Evolutionary conservation across 176 grass and related monocot genomes (phyloP).

Genomic region (Phoenix roebelenii): DNA sequence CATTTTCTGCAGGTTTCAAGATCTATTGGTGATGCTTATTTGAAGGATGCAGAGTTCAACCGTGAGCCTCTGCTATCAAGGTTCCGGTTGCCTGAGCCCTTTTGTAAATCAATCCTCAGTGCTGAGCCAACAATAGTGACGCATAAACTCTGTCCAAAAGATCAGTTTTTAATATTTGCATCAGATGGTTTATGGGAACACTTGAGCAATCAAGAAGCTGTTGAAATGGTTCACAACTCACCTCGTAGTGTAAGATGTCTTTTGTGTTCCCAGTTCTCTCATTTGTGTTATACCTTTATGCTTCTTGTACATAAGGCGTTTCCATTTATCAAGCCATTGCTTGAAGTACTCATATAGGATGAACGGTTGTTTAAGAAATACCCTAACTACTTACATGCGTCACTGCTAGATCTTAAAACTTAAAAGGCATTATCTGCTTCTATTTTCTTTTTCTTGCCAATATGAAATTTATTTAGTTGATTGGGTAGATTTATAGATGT

Average conservation of each 20-base stretch:
- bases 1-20: constrained; percentile 18
- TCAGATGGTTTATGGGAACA: constrained; percentile 24
- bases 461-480: too few species aligned
- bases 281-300: background rate
- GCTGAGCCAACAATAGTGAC: constrained; percentile 12
- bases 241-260: constrained; percentile 7
- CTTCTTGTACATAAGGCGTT: too few species aligned
- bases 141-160: constrained; percentile 12
- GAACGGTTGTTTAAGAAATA: too few species aligned
- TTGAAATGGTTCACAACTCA: constrained; percentile 14
- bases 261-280: background rate
- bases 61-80: constrained; percentile 4
- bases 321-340: too few species aligned
- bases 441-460: too few species aligned
- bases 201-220: constrained; percentile 13
- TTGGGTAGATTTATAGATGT: too few species aligned
- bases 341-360: too few species aligned
- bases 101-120: constrained; percentile 14
- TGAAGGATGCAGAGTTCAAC: constrained; percentile 16
- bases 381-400: too few species aligned
- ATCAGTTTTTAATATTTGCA: constrained; percentile 19
- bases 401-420: too few species aligned
- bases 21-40: constrained; percentile 16
- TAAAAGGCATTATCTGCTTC: too few species aligned
- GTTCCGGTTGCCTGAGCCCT: constrained; percentile 6